Conservation (phyloP, 2,329 filamentous ascomycete genomes). For the Microcyclosporella mali region DNA sequence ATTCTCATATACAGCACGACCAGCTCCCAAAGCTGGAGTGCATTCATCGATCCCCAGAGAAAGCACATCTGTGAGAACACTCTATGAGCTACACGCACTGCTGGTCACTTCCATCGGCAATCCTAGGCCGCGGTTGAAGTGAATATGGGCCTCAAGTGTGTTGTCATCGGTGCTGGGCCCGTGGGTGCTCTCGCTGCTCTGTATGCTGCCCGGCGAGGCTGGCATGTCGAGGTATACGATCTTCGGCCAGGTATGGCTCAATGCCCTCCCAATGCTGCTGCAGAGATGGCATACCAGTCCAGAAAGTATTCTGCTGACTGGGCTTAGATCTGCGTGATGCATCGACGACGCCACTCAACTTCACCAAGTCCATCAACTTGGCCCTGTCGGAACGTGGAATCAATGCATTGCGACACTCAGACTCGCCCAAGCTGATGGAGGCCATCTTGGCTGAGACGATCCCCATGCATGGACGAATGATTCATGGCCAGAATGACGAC, state of each 20-base stretch:
- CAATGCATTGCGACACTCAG: constrained; percentile 70
- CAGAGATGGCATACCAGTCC: too few species aligned
- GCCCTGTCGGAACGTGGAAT: constrained; percentile 91
- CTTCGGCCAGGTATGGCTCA: constrained; percentile 70
- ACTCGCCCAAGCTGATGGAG: constrained; percentile 61
- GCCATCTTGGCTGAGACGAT: constrained; percentile 72
- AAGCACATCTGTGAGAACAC: too few species aligned
- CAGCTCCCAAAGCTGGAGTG: too few species aligned
- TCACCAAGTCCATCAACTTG: constrained; percentile 97
- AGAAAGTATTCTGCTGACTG: constrained; percentile 8
- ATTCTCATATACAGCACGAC: not conserved
- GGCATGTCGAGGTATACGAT: constrained; percentile 91
- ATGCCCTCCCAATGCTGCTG: too few species aligned
- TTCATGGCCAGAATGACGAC: constrained; percentile 63
- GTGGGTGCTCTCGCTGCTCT: constrained; percentile 87
- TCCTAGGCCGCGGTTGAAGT: constrained; percentile 13
- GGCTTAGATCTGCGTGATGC: constrained; percentile 74
- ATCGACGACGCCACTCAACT: constrained; percentile 78
- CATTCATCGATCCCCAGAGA: too few species aligned
- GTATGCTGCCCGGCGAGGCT: constrained; percentile 82
- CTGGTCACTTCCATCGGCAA: constrained; percentile 11
- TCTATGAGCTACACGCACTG: constrained; percentile 8
- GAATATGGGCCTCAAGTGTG: constrained; percentile 28
- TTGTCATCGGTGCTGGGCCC: constrained; percentile 86
- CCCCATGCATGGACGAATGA: constrained; percentile 95